Percentiles rank a stretch among this genome's conserved stretches.
Evolutionary conservation across 352 stramenopile species (phyloP).

Genomic region (Globisporangium spiculum): DNA sequence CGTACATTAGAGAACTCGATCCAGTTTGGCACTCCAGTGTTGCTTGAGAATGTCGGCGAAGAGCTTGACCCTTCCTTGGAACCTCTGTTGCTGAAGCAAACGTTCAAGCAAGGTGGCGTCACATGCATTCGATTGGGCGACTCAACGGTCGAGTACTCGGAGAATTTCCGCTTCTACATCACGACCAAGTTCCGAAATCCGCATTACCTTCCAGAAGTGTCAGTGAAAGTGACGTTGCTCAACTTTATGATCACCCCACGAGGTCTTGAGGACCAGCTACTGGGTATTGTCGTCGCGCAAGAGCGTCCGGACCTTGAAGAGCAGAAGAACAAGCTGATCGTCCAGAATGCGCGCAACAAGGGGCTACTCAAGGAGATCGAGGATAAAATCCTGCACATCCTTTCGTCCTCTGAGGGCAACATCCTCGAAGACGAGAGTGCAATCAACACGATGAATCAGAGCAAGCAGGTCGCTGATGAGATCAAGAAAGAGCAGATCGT

Average conservation of each 20-base stretch:
- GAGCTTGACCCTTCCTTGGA: constrained; percentile 92
- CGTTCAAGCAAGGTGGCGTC: constrained; percentile 92
- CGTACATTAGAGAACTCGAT: constrained; percentile 91
- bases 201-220: constrained; percentile 93
- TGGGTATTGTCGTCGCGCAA: constrained; percentile 91
- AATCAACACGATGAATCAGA: constrained; percentile 92
- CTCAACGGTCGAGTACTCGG: constrained; percentile 89
- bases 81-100: constrained; percentile 91
- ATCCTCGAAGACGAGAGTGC: constrained; percentile 93
- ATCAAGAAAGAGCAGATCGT: constrained; percentile 93
- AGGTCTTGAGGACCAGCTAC: constrained; percentile 90
- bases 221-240: constrained; percentile 91
- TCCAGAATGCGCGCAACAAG: constrained; percentile 91
- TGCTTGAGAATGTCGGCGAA: constrained; percentile 92
- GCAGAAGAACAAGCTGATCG: constrained; percentile 92
- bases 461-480: constrained; percentile 88
- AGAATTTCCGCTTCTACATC: constrained; percentile 94
- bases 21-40: constrained; percentile 90
- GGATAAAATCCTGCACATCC: constrained; percentile 92
- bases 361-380: constrained; percentile 92
- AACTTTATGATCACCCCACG: constrained; percentile 96
- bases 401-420: constrained; percentile 90
- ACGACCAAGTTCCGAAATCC: constrained; percentile 93
- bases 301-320: constrained; percentile 92
- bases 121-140: constrained; percentile 92